A percentile compares a stretch with the other conserved stretches of the same genome.
phyloP scores from a whole-genome alignment of 164 flowering plant genomes.

The Annona cherimola region DNA sequence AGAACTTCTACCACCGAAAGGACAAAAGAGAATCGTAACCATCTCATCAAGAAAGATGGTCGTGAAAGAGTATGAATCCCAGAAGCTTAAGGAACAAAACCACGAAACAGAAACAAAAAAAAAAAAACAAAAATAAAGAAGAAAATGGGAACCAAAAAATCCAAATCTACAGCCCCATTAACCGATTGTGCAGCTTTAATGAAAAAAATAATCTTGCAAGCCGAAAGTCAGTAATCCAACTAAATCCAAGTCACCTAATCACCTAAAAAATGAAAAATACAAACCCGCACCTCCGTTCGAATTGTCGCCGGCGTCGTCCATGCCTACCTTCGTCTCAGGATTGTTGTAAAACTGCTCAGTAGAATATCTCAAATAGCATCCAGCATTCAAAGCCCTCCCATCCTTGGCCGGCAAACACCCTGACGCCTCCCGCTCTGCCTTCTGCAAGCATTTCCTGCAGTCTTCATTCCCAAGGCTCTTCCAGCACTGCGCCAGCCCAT shows the following conservation, averaged over 20 bases:
- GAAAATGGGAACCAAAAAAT: not conserved
- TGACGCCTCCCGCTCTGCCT: slow-evolving; percentile 29
- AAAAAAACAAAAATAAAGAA: not conserved
- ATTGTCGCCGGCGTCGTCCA: not conserved
- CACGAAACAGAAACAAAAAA: not conserved
- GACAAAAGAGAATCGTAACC: not conserved
- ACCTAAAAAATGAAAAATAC: not conserved
- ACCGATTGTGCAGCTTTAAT: not conserved
- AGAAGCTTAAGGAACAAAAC: not conserved
- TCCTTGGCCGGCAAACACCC: slow-evolving; percentile 41
- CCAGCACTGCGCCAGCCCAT: slow-evolving; percentile 79
- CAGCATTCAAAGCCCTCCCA: slow-evolving; percentile 65
- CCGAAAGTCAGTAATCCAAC: not conserved
- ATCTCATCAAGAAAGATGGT: no score
- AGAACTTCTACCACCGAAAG: not conserved
- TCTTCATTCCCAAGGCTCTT: slow-evolving; percentile 31
- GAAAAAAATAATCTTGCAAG: not conserved
- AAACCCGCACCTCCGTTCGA: not conserved
- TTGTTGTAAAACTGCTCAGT: slow-evolving; percentile 40
- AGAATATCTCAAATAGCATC: slow-evolving; percentile 81
- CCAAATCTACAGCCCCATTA: not conserved
- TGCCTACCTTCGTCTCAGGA: not conserved
- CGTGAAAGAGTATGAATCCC: not conserved
- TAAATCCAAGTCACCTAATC: not conserved
- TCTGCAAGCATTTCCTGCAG: slow-evolving; percentile 55